phyloP scores from a whole-genome alignment of 2,329 filamentous ascomycete species.

The Diaporthe ilicicola region DNA sequence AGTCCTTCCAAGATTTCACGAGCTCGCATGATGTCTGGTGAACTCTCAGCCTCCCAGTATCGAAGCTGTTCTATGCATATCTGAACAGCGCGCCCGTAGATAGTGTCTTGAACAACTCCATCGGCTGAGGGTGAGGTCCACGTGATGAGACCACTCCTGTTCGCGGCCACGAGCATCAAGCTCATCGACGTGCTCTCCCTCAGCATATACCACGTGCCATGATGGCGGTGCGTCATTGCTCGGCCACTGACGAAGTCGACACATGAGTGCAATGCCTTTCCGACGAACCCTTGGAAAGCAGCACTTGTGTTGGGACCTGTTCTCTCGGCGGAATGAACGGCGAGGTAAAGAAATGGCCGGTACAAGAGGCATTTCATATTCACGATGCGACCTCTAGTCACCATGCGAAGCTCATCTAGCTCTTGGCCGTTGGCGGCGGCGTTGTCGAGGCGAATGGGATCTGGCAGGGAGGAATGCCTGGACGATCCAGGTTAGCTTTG shows the following conservation, averaged over 20 bases:
- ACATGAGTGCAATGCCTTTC: background rate
- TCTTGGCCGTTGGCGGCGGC: background rate
- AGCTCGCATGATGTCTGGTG: conserved; percentile 8
- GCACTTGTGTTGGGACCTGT: background rate
- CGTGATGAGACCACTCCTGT: background rate
- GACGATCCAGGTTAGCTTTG: background rate
- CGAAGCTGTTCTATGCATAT: background rate
- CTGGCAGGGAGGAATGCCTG: background rate
- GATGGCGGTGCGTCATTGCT: background rate
- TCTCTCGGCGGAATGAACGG: background rate
- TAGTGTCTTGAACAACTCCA: background rate
- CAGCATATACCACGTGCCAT: background rate
- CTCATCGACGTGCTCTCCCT: background rate
- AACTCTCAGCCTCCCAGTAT: conserved; percentile 5
- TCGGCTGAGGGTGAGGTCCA: background rate
- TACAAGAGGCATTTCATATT: background rate
- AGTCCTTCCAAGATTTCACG: background rate
- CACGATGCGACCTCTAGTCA: background rate
- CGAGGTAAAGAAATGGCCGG: background rate
- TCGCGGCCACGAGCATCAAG: background rate
- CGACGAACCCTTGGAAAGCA: background rate
- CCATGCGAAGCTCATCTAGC: background rate
- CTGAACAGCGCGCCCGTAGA: background rate
- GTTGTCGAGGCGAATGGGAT: background rate
- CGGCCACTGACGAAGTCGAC: background rate